Percentiles rank a stretch among this genome's conserved stretches.
Conservation (phyloP, 2,329 filamentous ascomycete species). For the Arthrobotrys conoides region DNA sequence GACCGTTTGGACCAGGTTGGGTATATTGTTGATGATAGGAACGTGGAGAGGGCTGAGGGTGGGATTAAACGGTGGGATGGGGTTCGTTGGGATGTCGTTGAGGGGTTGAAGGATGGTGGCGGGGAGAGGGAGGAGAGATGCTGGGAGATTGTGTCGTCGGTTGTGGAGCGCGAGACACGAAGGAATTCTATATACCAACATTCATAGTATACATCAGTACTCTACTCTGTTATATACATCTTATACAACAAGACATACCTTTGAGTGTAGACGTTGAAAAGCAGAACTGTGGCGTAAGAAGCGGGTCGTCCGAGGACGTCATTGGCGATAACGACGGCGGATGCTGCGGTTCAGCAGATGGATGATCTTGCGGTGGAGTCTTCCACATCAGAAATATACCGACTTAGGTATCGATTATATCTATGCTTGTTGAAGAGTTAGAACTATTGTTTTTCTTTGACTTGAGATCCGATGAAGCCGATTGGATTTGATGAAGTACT, state of each 20-base stretch:
- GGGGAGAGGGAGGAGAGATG: slow-evolving; percentile 84
- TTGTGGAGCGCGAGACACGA: slow-evolving; percentile 82
- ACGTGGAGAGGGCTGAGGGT: slow-evolving; percentile 75
- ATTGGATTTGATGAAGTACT: slow-evolving; percentile 4
- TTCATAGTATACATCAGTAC: background rate
- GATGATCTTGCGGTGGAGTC: slow-evolving; percentile 39
- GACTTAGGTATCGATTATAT: background rate
- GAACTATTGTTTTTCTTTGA: background rate
- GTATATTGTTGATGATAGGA: slow-evolving; percentile 84
- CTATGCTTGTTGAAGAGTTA: background rate
- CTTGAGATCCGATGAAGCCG: slow-evolving; percentile 15
- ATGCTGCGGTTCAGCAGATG: slow-evolving; percentile 9
- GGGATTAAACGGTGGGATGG: slow-evolving; percentile 73
- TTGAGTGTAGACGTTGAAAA: slow-evolving; percentile 78
- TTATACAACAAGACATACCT: slow-evolving; percentile 70
- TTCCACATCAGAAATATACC: slow-evolving; percentile 49
- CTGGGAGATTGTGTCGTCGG: slow-evolving; percentile 94
- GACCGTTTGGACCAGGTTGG: slow-evolving; percentile 88
- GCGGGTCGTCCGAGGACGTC: slow-evolving; percentile 66
- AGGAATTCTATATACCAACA: slow-evolving; percentile 81
- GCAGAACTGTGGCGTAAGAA: slow-evolving; percentile 81
- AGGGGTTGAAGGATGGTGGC: slow-evolving; percentile 79
- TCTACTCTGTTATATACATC: background rate
- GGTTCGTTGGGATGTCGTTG: slow-evolving; percentile 77
- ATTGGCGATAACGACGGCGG: slow-evolving; percentile 34